Evolutionary conservation across 768 basidiomycete genomes (phyloP).

Genomic region (Nevesoporus exiguus): DNA sequence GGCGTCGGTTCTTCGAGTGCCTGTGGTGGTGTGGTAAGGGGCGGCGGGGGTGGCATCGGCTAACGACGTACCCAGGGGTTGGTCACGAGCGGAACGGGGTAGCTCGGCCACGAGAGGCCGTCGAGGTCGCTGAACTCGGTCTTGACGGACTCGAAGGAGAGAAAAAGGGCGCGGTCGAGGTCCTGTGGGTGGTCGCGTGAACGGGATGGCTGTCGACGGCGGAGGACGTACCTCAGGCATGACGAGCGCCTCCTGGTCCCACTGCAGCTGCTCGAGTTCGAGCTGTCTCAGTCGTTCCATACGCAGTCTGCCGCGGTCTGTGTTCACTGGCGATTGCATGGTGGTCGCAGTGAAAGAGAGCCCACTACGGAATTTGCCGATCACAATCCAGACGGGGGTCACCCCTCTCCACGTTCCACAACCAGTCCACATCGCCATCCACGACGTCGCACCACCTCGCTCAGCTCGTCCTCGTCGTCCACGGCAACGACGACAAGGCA

Average conservation of each 20-base stretch:
- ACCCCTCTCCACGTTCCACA: too few species aligned
- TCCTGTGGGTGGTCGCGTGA: conserved; percentile 25
- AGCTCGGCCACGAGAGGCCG: conserved; percentile 49
- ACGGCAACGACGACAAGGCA: neutral
- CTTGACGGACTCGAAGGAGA: conserved; percentile 53
- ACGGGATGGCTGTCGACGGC: neutral
- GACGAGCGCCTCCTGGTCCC: conserved; percentile 54
- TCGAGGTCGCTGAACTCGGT: conserved; percentile 62
- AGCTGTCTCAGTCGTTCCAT: conserved; percentile 45
- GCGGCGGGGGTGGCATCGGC: neutral
- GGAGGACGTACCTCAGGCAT: conserved; percentile 49
- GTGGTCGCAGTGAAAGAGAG: neutral
- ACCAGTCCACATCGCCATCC: neutral
- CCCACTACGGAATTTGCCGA: conserved; percentile 8
- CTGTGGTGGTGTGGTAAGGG: conserved; percentile 7
- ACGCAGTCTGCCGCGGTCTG: conserved; percentile 45
- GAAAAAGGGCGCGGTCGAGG: conserved; percentile 28
- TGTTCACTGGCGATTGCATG: conserved; percentile 25
- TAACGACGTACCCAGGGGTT: conserved; percentile 24
- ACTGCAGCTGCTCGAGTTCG: conserved; percentile 50
- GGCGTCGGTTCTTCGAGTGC: conserved; percentile 30
- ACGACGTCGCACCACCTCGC: neutral
- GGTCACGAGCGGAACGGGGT: conserved; percentile 30
- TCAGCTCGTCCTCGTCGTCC: neutral
- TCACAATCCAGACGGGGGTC: conserved; percentile 4